Base-by-base conservation (phyloP, 805 yeast genomes). In the Ogataea nakhonphanomensis region DNA sequence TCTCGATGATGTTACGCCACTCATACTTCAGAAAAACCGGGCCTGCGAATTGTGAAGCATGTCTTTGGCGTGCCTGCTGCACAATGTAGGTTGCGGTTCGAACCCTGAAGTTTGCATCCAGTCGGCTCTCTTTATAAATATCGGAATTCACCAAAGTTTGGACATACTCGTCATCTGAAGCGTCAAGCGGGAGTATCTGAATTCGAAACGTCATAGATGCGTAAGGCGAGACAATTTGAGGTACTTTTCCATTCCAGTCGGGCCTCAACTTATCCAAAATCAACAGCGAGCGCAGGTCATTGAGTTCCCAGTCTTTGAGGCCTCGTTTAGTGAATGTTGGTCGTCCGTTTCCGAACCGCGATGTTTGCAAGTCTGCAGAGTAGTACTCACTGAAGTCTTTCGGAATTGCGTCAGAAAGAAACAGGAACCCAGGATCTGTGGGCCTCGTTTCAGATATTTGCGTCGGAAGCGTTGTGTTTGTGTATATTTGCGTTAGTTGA, bases 1-100 rank as follows among this genome's bases (percentile, higher is more conserved):
- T 83, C 48, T 84, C 91, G 43, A 84, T 79, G 21, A 84, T 73
- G 53, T 81, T 79, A 49, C 90, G 66, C 87, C 89, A 82, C 57
- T 83, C 85, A 20, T 53, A 61, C 41, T 61, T 61, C 23, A 57
- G 51, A 36, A 55, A 62, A 13, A 48, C 45, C 30, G 56, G 61
- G 30, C 46, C 50, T 12, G 54, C 51, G 51, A 13, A 62, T 38
- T 14, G 49, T 44, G 40, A 54, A 59, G 24, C 53, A 55, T 76
- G 79, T 45, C 82, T 61, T 37, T 64, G 51, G 48, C 81, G 65
- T 4, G 84, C 83, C 10, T 79, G 70, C 37, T 68, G 64, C 7
- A 83, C 76, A 2, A 85, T 79, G 55, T 74, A 79, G 44, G 63
- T 65, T 0, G 89, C 90, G 12, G 84, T 77, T 39, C 78, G 78